Percentiles rank a stretch among this genome's conserved stretches.
phyloP scores from a whole-genome alignment of 1,284 basidiomycete species.

The Apiotrichum laibachii region DNA sequence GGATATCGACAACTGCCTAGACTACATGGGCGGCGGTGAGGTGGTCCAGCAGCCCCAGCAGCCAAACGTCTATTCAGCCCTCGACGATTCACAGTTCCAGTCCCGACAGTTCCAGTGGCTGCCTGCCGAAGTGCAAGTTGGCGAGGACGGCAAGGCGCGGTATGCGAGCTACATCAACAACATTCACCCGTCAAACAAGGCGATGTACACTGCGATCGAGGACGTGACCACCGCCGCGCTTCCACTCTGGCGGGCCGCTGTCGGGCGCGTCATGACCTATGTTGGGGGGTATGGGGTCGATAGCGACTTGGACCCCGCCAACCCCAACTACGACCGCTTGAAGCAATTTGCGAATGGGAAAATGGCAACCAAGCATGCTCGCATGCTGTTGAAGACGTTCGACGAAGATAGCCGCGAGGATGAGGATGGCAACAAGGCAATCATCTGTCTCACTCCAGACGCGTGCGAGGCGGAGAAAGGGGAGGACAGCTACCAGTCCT shows the following conservation, averaged over 20 bases:
- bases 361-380: no score
- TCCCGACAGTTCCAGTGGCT: constrained; percentile 18
- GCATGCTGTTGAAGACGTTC: no score
- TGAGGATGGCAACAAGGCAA: no score
- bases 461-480: no score
- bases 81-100: no score
- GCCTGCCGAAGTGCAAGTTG: constrained; percentile 4
- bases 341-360: no score
- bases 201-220: constrained; percentile 3
- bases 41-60: neutral
- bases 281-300: no score
- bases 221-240: neutral
- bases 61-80: neutral
- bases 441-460: no score
- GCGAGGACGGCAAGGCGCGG: neutral
- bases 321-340: no score
- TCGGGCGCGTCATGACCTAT: constrained; percentile 4
- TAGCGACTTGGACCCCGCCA: neutral
- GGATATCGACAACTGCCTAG: neutral
- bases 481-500: no score
- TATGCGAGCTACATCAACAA: constrained; percentile 19
- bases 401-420: no score
- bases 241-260: neutral
- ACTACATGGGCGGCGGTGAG: neutral
- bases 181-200: constrained; percentile 8